phyloP scores from a whole-genome alignment of 805 yeast species.

The Spathaspora girioi region DNA sequence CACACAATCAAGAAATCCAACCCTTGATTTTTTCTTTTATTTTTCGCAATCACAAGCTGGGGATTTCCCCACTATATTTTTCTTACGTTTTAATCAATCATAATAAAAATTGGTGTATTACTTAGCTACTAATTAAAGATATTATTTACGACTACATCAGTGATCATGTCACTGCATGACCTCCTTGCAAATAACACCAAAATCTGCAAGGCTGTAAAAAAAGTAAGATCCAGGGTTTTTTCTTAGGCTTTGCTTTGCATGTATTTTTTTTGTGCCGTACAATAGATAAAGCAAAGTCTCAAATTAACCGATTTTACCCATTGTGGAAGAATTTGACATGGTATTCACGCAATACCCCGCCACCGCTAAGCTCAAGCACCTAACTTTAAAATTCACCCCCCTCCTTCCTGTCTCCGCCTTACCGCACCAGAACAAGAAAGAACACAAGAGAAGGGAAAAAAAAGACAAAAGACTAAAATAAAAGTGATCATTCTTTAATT shows the following conservation, averaged over 20 bases:
- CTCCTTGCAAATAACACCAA: no score
- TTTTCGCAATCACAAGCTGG: background rate
- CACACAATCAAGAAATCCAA: background rate
- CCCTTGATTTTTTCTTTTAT: background rate
- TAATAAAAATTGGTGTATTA: no score
- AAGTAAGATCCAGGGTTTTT: no score
- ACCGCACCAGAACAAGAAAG: background rate
- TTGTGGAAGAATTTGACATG: background rate
- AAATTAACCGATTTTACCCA: background rate
- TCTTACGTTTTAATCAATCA: background rate
- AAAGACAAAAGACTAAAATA: background rate
- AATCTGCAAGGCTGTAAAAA: no score
- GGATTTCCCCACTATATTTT: background rate
- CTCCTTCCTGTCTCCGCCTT: background rate
- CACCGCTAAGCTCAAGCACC: background rate
- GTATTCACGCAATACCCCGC: background rate
- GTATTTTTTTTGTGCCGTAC: background rate
- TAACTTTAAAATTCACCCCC: background rate
- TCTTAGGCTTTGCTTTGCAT: background rate
- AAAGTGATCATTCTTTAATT: background rate
- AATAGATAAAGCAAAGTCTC: background rate
- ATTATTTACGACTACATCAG: no score
- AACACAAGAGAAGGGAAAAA: background rate
- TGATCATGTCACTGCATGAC: no score
- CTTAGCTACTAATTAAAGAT: no score